Conservation (phyloP, 2,329 filamentous ascomycete species). For the Thelonectria blattea region DNA sequence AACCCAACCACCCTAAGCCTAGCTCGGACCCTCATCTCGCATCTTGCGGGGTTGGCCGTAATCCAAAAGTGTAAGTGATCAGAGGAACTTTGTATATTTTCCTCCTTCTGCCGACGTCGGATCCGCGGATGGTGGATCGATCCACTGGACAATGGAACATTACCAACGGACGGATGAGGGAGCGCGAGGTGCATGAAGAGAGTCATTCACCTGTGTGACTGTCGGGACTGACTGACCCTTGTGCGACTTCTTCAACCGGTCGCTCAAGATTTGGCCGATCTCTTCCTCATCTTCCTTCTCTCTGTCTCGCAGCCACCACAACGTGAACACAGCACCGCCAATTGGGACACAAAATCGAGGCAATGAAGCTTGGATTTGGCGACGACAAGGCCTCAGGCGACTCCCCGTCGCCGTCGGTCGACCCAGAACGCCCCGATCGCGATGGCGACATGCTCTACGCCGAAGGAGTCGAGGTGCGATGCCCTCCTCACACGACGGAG, state of each 20-base stretch:
- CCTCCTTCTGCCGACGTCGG: constrained; percentile 17
- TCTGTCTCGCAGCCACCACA: neutral
- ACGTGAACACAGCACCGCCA: neutral
- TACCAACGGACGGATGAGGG: constrained; percentile 1
- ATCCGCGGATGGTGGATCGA: constrained; percentile 13
- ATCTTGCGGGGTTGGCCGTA: constrained; percentile 20
- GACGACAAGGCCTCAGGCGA: constrained; percentile 30
- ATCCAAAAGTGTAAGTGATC: constrained; percentile 12
- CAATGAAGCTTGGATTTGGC: constrained; percentile 25
- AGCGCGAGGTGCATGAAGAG: neutral
- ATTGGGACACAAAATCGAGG: constrained; percentile 1
- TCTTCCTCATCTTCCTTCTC: neutral
- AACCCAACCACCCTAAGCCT: too few relatives aligned
- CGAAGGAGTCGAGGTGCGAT: constrained; percentile 40
- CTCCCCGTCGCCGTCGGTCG: constrained; percentile 31
- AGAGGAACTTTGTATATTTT: constrained; percentile 10
- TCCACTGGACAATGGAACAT: constrained; percentile 17
- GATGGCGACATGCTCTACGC: constrained; percentile 21
- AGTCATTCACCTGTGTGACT: constrained; percentile 6
- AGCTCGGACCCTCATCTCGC: neutral
- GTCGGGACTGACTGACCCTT: neutral
- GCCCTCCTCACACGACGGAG: constrained; percentile 65
- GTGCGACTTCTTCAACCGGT: constrained; percentile 4
- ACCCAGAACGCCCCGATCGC: constrained; percentile 29
- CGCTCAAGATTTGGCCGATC: neutral